phyloP scores from a whole-genome alignment of 2,329 filamentous ascomycete species.

The Endothia cerciana region DNA sequence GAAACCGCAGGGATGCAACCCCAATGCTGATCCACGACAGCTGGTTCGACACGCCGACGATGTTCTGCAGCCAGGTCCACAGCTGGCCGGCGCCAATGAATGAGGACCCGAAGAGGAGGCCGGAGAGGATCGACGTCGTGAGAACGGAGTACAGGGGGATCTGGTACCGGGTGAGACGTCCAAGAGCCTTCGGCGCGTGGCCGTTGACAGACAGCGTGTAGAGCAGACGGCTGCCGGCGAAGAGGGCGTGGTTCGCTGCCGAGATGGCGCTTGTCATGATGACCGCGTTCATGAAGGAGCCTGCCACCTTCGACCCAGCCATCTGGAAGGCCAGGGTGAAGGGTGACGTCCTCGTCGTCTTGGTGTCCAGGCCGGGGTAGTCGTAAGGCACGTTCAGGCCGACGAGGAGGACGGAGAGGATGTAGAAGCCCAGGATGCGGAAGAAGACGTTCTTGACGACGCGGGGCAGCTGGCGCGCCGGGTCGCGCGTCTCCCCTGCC shows the following conservation, averaged over 20 bases:
- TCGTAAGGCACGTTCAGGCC: slow-evolving; percentile 64
- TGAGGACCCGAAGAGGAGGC: slow-evolving; percentile 66
- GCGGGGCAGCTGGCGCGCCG: slow-evolving; percentile 61
- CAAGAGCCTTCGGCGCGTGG: slow-evolving; percentile 61
- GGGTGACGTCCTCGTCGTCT: slow-evolving; percentile 52
- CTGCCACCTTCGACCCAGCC: slow-evolving; percentile 57
- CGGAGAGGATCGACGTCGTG: slow-evolving; percentile 55
- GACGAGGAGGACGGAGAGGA: slow-evolving; percentile 55
- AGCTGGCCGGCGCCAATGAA: slow-evolving; percentile 68
- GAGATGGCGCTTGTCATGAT: slow-evolving; percentile 62
- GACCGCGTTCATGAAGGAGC: slow-evolving; percentile 64
- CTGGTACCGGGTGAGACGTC: slow-evolving; percentile 50
- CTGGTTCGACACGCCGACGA: slow-evolving; percentile 71
- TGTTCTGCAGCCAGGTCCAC: slow-evolving; percentile 70
- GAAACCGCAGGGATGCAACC: slow-evolving; percentile 68
- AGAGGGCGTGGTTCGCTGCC: slow-evolving; percentile 63
- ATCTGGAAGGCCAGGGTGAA: slow-evolving; percentile 68
- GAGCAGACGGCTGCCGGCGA: slow-evolving; percentile 59
- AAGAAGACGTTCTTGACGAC: slow-evolving; percentile 70
- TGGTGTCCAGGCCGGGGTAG: slow-evolving; percentile 48
- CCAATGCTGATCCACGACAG: slow-evolving; percentile 68
- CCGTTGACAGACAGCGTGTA: slow-evolving; percentile 59
- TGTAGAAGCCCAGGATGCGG: slow-evolving; percentile 61
- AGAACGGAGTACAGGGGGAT: slow-evolving; percentile 60
- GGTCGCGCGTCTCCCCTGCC: slow-evolving; percentile 67